A percentile compares a stretch with the other conserved stretches of the same genome.
phyloP scores from a whole-genome alignment of 768 basidiomycete species.

The Brasilioporus rufonigricans region DNA sequence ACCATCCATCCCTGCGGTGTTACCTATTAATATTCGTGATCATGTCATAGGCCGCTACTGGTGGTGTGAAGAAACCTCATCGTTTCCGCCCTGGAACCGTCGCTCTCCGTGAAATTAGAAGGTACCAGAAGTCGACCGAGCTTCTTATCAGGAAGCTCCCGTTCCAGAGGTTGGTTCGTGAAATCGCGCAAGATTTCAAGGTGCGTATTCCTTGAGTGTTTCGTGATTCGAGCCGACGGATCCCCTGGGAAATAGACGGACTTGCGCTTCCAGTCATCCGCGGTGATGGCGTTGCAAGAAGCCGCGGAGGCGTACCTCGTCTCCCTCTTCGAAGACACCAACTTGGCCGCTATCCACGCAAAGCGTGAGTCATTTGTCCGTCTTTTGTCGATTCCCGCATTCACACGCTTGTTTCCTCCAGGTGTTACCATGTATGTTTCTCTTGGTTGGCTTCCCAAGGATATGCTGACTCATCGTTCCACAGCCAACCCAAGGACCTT shows the following conservation, averaged over 20 bases:
- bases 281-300: constrained; percentile 91
- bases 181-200: constrained; percentile 98
- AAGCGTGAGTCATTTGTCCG: constrained; percentile 51
- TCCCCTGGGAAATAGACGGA: constrained; percentile 56
- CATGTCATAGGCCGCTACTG: too few species aligned
- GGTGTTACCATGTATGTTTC: constrained; percentile 56
- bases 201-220: constrained; percentile 38
- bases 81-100: too few species aligned
- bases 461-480: constrained; percentile 18
- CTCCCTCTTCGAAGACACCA: constrained; percentile 84
- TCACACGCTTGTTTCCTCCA: constrained; percentile 21
- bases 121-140: constrained; percentile 99
- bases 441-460: background rate
- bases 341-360: constrained; percentile 89
- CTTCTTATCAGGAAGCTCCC: constrained; percentile 99
- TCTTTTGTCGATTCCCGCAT: background rate
- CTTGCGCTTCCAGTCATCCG: constrained; percentile 94
- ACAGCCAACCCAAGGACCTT: constrained; percentile 84
- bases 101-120: constrained; percentile 96
- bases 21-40: too few species aligned
- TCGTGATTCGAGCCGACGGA: background rate
- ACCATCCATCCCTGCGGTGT: too few species aligned
- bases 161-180: constrained; percentile 97
- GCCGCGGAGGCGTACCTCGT: constrained; percentile 89
- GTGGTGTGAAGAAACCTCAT: too few species aligned